These are phyloP conservation scores for Schoenoplectus tabernaemontani DNA, from an alignment of 202 grass and related monocot genomes.

Conservation along the genomic window DNA sequence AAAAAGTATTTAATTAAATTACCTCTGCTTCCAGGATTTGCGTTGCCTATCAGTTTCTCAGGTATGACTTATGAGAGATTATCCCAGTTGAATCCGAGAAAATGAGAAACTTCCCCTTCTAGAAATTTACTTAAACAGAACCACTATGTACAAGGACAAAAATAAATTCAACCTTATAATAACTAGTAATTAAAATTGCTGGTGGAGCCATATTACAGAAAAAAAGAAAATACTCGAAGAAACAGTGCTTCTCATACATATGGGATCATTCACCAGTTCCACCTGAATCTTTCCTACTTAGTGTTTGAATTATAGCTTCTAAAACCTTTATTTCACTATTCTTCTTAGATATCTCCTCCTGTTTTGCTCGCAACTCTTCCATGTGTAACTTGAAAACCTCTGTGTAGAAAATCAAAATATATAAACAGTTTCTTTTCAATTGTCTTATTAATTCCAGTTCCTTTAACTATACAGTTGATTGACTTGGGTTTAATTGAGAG, in stretches of 20 bases:
- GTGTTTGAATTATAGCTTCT: conserved; percentile 85
- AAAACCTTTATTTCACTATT: conserved; percentile 90
- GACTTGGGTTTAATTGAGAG: not conserved
- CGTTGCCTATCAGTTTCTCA: no score
- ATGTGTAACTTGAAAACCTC: conserved; percentile 88
- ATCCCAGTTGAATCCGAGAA: no score
- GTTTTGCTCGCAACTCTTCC: conserved; percentile 80
- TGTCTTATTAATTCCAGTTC: not conserved
- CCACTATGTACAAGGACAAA: conserved; percentile 13
- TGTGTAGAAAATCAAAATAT: conserved; percentile 9
- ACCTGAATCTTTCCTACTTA: conserved; percentile 60
- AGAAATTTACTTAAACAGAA: not conserved
- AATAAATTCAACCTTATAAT: conserved; percentile 16
- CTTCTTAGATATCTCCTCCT: conserved; percentile 90
- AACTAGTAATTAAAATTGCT: not conserved
- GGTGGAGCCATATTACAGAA: not conserved
- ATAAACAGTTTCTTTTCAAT: not conserved
- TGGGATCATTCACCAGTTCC: conserved; percentile 37
- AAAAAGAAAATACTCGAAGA: not conserved
- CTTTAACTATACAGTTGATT: not conserved
- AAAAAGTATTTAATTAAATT: no score
- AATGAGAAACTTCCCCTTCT: not conserved
- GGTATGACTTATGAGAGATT: no score
- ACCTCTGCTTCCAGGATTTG: no score
- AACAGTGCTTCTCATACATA: not conserved